phyloP scores from a whole-genome alignment of 148 eudicot genomes.

The Hydrangea macrophylla region DNA sequence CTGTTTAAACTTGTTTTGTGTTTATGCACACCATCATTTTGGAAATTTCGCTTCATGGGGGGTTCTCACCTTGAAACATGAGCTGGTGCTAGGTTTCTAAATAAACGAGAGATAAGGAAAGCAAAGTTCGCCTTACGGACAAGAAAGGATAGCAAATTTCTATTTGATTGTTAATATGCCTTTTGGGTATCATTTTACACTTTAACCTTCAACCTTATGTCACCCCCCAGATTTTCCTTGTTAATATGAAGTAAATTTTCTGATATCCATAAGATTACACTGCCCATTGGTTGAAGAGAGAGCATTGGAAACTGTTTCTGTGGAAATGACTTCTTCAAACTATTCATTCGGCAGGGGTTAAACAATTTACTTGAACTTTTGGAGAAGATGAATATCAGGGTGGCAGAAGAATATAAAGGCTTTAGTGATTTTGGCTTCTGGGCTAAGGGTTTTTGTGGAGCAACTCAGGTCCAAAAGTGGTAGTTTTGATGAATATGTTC shows the following conservation, averaged over 20 bases:
- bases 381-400: slow-evolving; percentile 90
- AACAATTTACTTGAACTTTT: slow-evolving; percentile 69
- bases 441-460: slow-evolving; percentile 92
- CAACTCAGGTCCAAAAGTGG: slow-evolving; percentile 75
- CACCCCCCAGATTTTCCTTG: too few species aligned
- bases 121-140: background rate
- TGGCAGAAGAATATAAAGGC: slow-evolving; percentile 83
- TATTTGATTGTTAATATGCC: background rate
- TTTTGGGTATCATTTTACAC: background rate
- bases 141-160: background rate
- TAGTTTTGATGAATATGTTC: slow-evolving; percentile 68
- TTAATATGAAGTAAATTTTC: background rate
- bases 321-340: background rate
- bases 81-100: background rate
- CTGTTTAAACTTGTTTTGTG: too few species aligned
- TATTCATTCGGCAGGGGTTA: slow-evolving; percentile 52
- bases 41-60: background rate
- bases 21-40: background rate
- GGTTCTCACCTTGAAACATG: background rate
- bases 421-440: slow-evolving; percentile 85
- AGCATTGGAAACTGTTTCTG: too few species aligned
- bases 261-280: background rate
- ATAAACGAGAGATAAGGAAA: background rate
- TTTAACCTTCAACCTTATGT: background rate
- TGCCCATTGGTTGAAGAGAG: too few species aligned